Evolutionary conservation across 2,329 filamentous ascomycete species (phyloP).

Genomic region (Didymella exigua): DNA sequence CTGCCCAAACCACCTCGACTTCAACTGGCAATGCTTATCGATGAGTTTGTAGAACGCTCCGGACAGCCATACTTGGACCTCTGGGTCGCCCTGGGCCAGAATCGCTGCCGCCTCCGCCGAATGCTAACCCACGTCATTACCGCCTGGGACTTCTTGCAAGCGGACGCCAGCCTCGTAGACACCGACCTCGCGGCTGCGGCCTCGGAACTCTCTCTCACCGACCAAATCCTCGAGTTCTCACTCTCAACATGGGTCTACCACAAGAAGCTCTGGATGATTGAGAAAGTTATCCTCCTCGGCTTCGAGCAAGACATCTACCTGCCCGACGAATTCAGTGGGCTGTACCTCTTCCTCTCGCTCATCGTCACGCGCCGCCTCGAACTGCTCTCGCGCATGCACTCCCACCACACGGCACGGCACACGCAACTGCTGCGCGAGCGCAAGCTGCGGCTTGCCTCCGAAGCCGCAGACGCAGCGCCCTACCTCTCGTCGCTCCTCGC

Average conservation of each 20-base stretch:
- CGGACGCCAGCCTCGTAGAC: conserved; percentile 63
- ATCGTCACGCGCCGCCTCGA: conserved; percentile 33
- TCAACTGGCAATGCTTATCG: conserved; percentile 70
- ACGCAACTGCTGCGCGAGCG: not conserved
- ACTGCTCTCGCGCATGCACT: conserved; percentile 26
- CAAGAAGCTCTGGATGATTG: conserved; percentile 87
- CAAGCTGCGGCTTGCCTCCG: conserved; percentile 14
- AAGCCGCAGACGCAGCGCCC: conserved; percentile 15
- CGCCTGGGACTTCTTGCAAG: conserved; percentile 83
- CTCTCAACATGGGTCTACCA: conserved; percentile 88
- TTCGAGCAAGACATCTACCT: conserved; percentile 94
- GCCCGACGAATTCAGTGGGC: conserved; percentile 78
- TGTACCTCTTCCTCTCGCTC: conserved; percentile 72
- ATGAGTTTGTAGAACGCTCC: conserved; percentile 65
- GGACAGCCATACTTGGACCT: conserved; percentile 79
- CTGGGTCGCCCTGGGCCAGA: conserved; percentile 84
- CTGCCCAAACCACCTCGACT: conserved; percentile 74
- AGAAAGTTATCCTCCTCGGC: conserved; percentile 85
- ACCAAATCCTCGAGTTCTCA: conserved; percentile 68
- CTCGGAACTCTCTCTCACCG: conserved; percentile 29
- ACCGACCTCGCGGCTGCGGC: conserved; percentile 51
- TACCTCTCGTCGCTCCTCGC: conserved; percentile 37
- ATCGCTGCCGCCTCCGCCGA: conserved; percentile 85
- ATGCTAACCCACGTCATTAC: conserved; percentile 83
- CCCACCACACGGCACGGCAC: conserved; percentile 19